phyloP scores from a whole-genome alignment of 2,329 filamentous ascomycete genomes.

The Zelopaecilomyces penicillatus region DNA sequence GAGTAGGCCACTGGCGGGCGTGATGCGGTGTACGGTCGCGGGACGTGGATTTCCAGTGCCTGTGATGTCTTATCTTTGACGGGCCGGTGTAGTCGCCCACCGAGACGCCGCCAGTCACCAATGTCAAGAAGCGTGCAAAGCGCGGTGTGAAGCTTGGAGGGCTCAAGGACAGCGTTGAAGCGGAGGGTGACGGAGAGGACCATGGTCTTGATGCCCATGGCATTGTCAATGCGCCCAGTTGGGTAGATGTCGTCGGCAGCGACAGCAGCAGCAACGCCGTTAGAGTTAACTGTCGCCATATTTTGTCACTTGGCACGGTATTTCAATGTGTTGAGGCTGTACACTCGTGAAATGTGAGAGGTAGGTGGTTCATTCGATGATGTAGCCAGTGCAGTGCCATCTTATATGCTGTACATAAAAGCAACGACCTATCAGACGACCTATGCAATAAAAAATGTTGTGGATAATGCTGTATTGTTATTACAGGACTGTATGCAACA shows the following conservation, averaged over 20 bases:
- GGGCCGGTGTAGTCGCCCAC: constrained; percentile 33
- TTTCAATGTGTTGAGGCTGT: too few species aligned
- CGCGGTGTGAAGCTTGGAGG: constrained; percentile 25
- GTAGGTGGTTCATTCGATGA: too few species aligned
- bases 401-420: too few species aligned
- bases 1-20: constrained; percentile 33
- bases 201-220: constrained; percentile 12
- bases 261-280: too few species aligned
- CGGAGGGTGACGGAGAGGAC: constrained; percentile 26
- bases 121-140: constrained; percentile 30
- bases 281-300: too few species aligned
- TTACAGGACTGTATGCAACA: too few species aligned
- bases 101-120: constrained; percentile 38
- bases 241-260: constrained; percentile 6
- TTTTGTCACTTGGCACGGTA: too few species aligned
- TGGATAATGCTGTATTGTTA: too few species aligned
- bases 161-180: constrained; percentile 40
- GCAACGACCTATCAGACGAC: too few species aligned
- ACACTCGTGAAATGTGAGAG: too few species aligned
- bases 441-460: too few species aligned
- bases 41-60: constrained; percentile 25
- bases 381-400: too few species aligned
- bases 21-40: constrained; percentile 18
- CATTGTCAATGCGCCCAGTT: constrained; percentile 14
- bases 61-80: constrained; percentile 8